phyloP scores from a whole-genome alignment of 1,284 basidiomycete species.

The Blastosporella zonata region DNA sequence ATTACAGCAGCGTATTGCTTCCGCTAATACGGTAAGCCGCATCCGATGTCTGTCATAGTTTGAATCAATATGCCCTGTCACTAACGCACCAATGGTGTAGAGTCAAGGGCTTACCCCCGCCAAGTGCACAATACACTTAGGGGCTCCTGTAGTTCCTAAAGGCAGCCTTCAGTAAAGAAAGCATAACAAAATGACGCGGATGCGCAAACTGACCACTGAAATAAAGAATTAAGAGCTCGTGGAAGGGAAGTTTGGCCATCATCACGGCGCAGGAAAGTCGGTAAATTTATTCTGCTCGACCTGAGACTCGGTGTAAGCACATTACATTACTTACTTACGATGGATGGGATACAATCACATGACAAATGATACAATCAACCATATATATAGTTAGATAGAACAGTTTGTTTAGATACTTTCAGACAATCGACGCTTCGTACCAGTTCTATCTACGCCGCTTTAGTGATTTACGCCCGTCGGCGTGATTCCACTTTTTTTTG shows the following conservation, averaged over 20 bases:
- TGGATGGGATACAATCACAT: no score
- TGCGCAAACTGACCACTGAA: conserved; percentile 2
- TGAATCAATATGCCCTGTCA: conserved; percentile 60
- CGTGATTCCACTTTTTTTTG: no score
- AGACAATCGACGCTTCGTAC: no score
- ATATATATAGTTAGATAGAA: no score
- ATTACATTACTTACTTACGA: no score
- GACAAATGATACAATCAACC: no score
- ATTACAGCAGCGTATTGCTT: conserved; percentile 63
- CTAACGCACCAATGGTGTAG: not conserved
- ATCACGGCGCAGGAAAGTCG: conserved; percentile 45
- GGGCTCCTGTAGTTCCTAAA: conserved; percentile 79
- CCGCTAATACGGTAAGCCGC: conserved; percentile 40
- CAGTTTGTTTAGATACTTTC: no score
- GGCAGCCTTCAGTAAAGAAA: conserved; percentile 30
- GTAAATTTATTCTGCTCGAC: conserved; percentile 36
- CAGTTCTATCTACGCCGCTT: no score
- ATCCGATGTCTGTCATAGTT: conserved; percentile 49
- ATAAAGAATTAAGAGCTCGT: conserved; percentile 84
- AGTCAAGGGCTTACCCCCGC: conserved; percentile 61
- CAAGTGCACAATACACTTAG: conserved; percentile 81
- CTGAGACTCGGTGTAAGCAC: no score
- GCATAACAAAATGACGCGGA: not conserved
- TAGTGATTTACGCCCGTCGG: no score
- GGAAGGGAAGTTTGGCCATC: conserved; percentile 63